Percentiles rank a stretch among this genome's conserved stretches.
phyloP scores from a whole-genome alignment of 1,284 basidiomycete genomes.

The Trichosporon inkin region DNA sequence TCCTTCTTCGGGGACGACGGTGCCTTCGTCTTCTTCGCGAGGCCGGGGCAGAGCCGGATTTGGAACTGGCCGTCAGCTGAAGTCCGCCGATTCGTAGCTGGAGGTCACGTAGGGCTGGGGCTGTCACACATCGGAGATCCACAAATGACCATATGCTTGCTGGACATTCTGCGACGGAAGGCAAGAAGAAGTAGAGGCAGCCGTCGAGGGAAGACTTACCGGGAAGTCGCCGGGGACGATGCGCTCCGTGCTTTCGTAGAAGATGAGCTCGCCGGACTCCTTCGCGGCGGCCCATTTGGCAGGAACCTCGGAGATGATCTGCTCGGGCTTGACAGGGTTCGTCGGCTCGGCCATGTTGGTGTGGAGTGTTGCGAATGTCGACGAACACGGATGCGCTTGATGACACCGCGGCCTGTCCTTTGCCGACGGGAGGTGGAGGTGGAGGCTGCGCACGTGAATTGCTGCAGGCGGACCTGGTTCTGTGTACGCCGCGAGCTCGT shows the following conservation, averaged over 20 bases:
- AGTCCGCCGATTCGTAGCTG: neutral
- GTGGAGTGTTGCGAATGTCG: neutral
- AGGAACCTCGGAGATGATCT: slow-evolving; percentile 62
- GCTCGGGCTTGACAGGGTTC: slow-evolving; percentile 31
- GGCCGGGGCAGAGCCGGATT: slow-evolving; percentile 71
- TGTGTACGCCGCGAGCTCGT: neutral
- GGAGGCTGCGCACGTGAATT: slow-evolving; percentile 1
- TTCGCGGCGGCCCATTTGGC: slow-evolving; percentile 60
- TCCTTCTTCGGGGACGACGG: slow-evolving; percentile 17
- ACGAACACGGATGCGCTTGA: neutral
- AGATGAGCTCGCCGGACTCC: slow-evolving; percentile 65
- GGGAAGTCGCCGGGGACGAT: slow-evolving; percentile 49
- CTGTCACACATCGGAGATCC: too few species aligned
- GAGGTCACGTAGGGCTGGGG: neutral
- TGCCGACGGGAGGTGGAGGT: neutral
- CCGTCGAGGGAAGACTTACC: slow-evolving; percentile 2
- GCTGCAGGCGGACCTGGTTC: too few species aligned
- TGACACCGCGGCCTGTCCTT: neutral
- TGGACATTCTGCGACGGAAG: too few species aligned
- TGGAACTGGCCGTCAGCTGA: slow-evolving; percentile 62
- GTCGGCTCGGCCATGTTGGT: slow-evolving; percentile 35
- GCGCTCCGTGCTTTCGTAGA: slow-evolving; percentile 67
- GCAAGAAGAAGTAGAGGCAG: too few species aligned
- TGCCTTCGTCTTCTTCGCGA: slow-evolving; percentile 62
- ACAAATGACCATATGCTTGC: too few species aligned